Evolutionary conservation across 495 filamentous ascomycete species (phyloP).

Genomic region (Hyphodiscus hymeniophilus): DNA sequence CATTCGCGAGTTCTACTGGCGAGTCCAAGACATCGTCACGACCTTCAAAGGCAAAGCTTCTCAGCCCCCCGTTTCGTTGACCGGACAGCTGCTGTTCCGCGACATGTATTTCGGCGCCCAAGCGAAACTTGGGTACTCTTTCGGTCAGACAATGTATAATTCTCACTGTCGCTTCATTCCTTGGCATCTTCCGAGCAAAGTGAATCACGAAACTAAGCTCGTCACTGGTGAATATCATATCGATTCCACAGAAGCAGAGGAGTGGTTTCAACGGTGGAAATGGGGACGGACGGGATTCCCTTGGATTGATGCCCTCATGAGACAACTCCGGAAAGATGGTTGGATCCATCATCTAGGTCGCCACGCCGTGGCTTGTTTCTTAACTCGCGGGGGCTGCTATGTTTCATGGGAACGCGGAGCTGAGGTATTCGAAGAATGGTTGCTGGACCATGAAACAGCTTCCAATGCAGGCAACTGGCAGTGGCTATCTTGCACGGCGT

Average conservation of each 20-base stretch:
- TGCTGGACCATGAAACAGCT: slow-evolving; percentile 63
- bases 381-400: slow-evolving; percentile 66
- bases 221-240: slow-evolving; percentile 45
- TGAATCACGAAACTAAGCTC: slow-evolving; percentile 29
- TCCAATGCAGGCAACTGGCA: slow-evolving; percentile 68
- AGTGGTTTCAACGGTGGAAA: slow-evolving; percentile 58
- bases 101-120: slow-evolving; percentile 76
- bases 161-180: slow-evolving; percentile 54
- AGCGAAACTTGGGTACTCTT: slow-evolving; percentile 49
- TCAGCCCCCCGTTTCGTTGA: slow-evolving; percentile 50
- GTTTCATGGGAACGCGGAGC: slow-evolving; percentile 66
- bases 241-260: slow-evolving; percentile 46
- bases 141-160: slow-evolving; percentile 51
- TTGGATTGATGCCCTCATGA: slow-evolving; percentile 69
- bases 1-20: slow-evolving; percentile 59
- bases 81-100: slow-evolving; percentile 61
- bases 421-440: slow-evolving; percentile 63
- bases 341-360: slow-evolving; percentile 71
- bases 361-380: slow-evolving; percentile 64
- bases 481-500: slow-evolving; percentile 67
- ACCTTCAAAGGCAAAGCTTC: slow-evolving; percentile 40
- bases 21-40: slow-evolving; percentile 46
- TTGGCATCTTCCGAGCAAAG: slow-evolving; percentile 57
- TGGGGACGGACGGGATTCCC: slow-evolving; percentile 60
- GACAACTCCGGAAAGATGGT: slow-evolving; percentile 56